Evolutionary conservation across 257 asterid species (phyloP).

Genomic region (Eucommia ulmoides): DNA sequence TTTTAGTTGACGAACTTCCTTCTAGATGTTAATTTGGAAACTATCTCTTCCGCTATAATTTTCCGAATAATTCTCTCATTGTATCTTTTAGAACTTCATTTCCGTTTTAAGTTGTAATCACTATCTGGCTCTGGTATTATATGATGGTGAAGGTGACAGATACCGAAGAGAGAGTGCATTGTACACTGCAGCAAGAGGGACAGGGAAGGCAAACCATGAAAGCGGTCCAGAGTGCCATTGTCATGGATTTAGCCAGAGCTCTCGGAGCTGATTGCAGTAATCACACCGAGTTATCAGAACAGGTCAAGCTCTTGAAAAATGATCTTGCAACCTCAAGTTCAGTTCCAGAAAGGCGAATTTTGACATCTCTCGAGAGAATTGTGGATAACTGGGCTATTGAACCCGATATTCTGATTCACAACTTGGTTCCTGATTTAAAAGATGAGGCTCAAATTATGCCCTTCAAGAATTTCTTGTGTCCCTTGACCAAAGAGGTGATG

Average conservation of each 20-base stretch:
- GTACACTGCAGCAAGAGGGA: constrained; percentile 13
- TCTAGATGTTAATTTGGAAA: too few species aligned
- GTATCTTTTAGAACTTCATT: too few species aligned
- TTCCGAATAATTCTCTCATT: too few species aligned
- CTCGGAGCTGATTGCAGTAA: constrained; percentile 16
- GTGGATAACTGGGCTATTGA: constrained; percentile 13
- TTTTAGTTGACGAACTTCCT: too few species aligned
- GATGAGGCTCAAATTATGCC: constrained; percentile 17
- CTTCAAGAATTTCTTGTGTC: constrained; percentile 17
- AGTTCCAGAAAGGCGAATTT: constrained; percentile 10
- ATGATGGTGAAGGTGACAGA: constrained; percentile 19
- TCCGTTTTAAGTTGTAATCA: too few species aligned
- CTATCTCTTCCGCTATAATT: too few species aligned
- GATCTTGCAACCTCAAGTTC: constrained; percentile 12
- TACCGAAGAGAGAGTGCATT: constrained; percentile 15
- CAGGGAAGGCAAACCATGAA: constrained; percentile 16
- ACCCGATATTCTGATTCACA: constrained; percentile 12
- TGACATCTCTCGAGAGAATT: constrained; percentile 11
- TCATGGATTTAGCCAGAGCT: constrained; percentile 20
- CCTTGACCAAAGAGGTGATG: constrained; percentile 24
- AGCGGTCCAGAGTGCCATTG: constrained; percentile 21
- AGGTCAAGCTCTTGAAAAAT: constrained; percentile 8
- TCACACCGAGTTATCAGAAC: constrained; percentile 9
- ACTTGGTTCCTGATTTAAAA: constrained; percentile 14
- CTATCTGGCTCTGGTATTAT: too few species aligned